phyloP scores from a whole-genome alignment of 805 yeast genomes.

The Scheffersomyces lignosus region DNA sequence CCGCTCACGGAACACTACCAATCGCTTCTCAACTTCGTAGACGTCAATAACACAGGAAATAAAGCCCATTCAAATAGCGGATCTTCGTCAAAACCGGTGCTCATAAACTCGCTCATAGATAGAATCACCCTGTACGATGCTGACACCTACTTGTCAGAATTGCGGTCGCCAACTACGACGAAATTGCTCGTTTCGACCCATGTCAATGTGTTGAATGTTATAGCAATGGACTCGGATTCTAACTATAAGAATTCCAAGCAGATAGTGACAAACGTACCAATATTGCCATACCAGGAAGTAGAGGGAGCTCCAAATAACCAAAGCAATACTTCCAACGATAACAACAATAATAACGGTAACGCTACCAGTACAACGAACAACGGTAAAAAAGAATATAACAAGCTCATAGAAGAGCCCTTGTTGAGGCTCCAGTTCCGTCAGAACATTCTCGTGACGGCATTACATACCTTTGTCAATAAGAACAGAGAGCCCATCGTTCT shows the following conservation, averaged over 20 bases:
- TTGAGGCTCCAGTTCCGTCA: constrained; percentile 41
- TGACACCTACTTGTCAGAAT: constrained; percentile 28
- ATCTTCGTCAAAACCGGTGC: background rate
- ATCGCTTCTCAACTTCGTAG: background rate
- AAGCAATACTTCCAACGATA: background rate
- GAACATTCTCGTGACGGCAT: constrained; percentile 38
- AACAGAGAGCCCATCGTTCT: constrained; percentile 47
- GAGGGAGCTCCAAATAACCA: constrained; percentile 3
- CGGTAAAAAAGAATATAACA: constrained; percentile 21
- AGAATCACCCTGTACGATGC: constrained; percentile 33
- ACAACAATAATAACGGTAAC: background rate
- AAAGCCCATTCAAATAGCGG: constrained; percentile 2
- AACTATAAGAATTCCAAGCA: constrained; percentile 22
- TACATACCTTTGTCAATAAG: constrained; percentile 29
- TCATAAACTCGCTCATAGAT: constrained; percentile 16
- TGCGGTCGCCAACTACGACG: constrained; percentile 24
- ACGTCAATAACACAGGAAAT: background rate
- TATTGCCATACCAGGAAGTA: constrained; percentile 18
- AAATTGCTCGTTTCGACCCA: constrained; percentile 46
- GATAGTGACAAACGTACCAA: constrained; percentile 18
- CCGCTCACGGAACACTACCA: background rate
- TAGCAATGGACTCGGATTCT: constrained; percentile 32
- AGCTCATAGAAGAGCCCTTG: constrained; percentile 45
- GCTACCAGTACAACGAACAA: background rate
- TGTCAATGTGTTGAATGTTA: constrained; percentile 50